Conservation (phyloP, 148 eudicot species). For the Salicornia ramosissima region DNA sequence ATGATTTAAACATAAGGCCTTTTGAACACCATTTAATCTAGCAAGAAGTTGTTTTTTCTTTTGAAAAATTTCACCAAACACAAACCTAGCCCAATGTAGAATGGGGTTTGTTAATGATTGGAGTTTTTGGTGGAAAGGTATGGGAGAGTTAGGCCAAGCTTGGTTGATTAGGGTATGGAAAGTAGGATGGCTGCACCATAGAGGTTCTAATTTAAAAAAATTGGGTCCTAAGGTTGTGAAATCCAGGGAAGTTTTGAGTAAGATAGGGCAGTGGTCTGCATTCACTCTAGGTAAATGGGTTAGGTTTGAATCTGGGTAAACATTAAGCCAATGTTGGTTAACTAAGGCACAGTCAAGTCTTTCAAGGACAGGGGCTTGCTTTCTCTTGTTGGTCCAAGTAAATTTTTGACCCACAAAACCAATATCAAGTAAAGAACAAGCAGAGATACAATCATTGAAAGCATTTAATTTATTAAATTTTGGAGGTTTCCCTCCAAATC, state of each 20-base stretch:
- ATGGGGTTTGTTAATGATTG: neutral
- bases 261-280: neutral
- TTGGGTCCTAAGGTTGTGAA: neutral
- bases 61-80: neutral
- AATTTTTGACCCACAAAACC: no score
- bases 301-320: neutral
- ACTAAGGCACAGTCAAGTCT: no score
- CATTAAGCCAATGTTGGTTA: neutral
- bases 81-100: neutral
- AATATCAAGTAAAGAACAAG: no score
- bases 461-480: neutral
- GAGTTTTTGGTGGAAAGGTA: no score
- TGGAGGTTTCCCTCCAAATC: neutral
- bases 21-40: no score
- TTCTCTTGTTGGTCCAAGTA: no score
- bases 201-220: neutral
- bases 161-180: no score
- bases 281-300: no score
- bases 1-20: no score
- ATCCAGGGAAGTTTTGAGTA: neutral
- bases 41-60: no score
- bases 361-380: no score
- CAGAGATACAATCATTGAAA: no score
- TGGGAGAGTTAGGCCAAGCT: neutral
- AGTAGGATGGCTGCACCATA: neutral